Base-by-base conservation (phyloP, 148 eudicot genomes). In the Suaeda aralocaspica region DNA sequence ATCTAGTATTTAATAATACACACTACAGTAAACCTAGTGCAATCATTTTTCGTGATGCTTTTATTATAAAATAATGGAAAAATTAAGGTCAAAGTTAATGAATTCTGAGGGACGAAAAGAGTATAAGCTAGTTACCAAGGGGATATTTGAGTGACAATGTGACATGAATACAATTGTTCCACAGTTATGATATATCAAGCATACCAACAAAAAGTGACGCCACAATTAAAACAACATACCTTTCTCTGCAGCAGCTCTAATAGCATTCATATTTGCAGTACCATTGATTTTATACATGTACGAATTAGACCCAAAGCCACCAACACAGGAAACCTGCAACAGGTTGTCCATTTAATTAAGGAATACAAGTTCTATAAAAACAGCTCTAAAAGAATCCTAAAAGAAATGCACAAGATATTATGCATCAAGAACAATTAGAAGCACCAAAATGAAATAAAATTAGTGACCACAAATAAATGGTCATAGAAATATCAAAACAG, bases 251-350 rank as follows among this genome's bases (percentile, higher is more conserved):
- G 99, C 96, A 67, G 88, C 92, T 87, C 88, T 83, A 71, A 94
- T 84, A 48, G 99, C 97, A 83, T 91, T 94, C 55, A 94, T 91
- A 71, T 94, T 94, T 67, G 97, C 99, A 71, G 99, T 86, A 33
- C 99, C 99, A 78, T 94, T 94, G 78, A 89, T 84, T 67, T 91
- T 94, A 81, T 94, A 94, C 99, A 94, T 94, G 60, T 75, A 39
- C 46, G 97, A 67, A 67, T 89, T 94, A 58, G 99, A 91, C 68
- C 99, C 99, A 87, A 94, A 94, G 68, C 96, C 92, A 66, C 99
- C 99, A 72, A 94, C 87, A 77, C 99, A 94, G 57, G 99, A 94
- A 70, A 94, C 82, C 99, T 94, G 80, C 82, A 78, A 52, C 33
- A 73, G 25, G 5, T 51, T 25, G 44, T 29, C 33, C 21, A 26